These are phyloP conservation scores for Pichia sp. DNA, from an alignment of 1,139 yeast genomes.

Conservation along the genomic window DNA sequence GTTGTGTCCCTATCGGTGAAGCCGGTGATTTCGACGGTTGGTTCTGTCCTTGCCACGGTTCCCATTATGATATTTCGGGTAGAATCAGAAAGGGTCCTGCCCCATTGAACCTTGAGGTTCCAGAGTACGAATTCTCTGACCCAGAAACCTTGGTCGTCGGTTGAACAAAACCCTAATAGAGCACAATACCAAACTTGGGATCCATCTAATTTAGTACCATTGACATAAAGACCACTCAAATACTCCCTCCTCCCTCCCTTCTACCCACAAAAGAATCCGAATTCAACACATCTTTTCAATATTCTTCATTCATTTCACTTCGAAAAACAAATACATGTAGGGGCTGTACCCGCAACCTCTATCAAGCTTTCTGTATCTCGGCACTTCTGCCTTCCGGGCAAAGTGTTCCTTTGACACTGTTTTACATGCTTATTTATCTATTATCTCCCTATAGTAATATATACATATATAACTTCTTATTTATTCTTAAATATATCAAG, in stretches of 20 bases:
- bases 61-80: slow-evolving; percentile 99
- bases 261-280: neutral
- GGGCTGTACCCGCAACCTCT: neutral
- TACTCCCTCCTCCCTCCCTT: no score
- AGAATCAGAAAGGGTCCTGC: slow-evolving; percentile 99
- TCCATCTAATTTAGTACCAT: slow-evolving; percentile 1
- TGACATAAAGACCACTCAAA: no score
- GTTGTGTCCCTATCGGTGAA: slow-evolving; percentile 99
- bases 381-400: neutral
- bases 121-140: slow-evolving; percentile 79
- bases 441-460: slow-evolving; percentile 6
- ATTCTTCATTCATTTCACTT: neutral
- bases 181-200: neutral
- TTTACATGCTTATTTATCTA: slow-evolving; percentile 7
- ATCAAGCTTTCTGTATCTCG: neutral
- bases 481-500: slow-evolving; percentile 4
- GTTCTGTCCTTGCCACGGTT: slow-evolving; percentile 99
- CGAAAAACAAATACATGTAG: neutral
- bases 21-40: slow-evolving; percentile 99
- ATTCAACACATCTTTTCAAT: neutral
- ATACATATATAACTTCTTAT: slow-evolving; percentile 1
- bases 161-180: slow-evolving; percentile 34
- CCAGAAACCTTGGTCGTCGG: slow-evolving; percentile 75
- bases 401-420: neutral
- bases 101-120: slow-evolving; percentile 96